Percentiles rank a stretch among this genome's conserved stretches.
phyloP scores from a whole-genome alignment of 768 basidiomycete genomes.

The Agrocybe praecox region DNA sequence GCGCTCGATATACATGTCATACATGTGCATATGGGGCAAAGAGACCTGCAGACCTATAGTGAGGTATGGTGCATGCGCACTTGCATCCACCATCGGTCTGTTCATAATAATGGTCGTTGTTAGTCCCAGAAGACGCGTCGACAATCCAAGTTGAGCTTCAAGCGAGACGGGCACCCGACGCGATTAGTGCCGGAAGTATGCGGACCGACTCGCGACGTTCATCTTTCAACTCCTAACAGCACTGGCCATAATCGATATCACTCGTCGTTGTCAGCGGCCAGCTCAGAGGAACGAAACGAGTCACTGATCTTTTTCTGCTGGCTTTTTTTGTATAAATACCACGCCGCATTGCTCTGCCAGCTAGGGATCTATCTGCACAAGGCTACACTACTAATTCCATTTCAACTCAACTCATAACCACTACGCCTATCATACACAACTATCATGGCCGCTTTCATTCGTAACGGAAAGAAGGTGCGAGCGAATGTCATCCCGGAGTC shows the following conservation, averaged over 20 bases:
- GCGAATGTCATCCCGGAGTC: not conserved
- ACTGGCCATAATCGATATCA: too few species aligned
- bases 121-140: too few species aligned
- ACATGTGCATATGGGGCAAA: too few species aligned
- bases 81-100: too few species aligned
- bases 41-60: too few species aligned
- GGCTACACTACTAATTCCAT: not conserved
- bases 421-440: not conserved
- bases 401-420: not conserved
- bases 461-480: conserved; percentile 38
- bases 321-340: not conserved
- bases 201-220: not conserved
- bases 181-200: not conserved
- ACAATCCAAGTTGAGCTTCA: not conserved
- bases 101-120: too few species aligned
- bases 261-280: not conserved
- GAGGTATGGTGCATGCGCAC: too few species aligned
- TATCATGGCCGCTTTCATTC: conserved; percentile 35
- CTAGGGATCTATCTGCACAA: too few species aligned
- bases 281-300: not conserved
- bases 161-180: not conserved
- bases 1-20: too few species aligned
- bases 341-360: not conserved
- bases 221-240: not conserved
- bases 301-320: not conserved